phyloP scores from a whole-genome alignment of 176 grass and related monocot genomes.

The Aegilops bicornis region DNA sequence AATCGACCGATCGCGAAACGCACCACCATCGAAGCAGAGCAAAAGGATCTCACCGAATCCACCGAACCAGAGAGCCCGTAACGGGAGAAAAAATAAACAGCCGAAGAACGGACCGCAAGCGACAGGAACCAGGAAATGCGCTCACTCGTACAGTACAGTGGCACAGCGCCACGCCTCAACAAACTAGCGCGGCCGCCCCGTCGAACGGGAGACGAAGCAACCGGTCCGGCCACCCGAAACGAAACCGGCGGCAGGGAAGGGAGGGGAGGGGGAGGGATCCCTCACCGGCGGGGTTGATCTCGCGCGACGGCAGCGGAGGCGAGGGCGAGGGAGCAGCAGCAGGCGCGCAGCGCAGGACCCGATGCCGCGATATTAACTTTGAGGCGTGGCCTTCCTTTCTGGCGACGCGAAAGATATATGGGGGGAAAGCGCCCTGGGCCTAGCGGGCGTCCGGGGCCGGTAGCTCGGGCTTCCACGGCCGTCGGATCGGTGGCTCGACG shows the following conservation, averaged over 20 bases:
- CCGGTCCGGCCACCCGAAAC: neutral
- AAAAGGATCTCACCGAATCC: neutral
- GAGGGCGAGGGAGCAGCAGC: neutral
- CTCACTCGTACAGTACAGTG: neutral
- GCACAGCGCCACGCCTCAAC: neutral
- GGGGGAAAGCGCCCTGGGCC: neutral
- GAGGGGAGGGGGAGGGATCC: neutral
- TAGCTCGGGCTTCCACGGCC: neutral
- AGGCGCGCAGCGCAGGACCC: neutral
- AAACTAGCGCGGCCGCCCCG: neutral
- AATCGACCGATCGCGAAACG: constrained; percentile 6
- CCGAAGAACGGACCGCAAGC: neutral
- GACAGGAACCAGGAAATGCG: constrained; percentile 11
- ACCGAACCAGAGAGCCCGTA: neutral
- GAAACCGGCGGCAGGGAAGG: neutral
- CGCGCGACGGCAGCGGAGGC: neutral
- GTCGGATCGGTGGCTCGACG: neutral
- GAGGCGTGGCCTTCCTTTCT: constrained; percentile 28
- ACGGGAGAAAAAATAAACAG: neutral
- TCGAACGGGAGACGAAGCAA: too few species aligned
- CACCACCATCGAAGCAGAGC: neutral
- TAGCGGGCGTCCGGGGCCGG: neutral
- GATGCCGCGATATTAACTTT: constrained; percentile 10
- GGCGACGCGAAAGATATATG: constrained; percentile 13
- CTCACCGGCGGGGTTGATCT: constrained; percentile 29